phyloP scores from a whole-genome alignment of 192 early-diverging fungal species.

The Coemansia sp. region DNA sequence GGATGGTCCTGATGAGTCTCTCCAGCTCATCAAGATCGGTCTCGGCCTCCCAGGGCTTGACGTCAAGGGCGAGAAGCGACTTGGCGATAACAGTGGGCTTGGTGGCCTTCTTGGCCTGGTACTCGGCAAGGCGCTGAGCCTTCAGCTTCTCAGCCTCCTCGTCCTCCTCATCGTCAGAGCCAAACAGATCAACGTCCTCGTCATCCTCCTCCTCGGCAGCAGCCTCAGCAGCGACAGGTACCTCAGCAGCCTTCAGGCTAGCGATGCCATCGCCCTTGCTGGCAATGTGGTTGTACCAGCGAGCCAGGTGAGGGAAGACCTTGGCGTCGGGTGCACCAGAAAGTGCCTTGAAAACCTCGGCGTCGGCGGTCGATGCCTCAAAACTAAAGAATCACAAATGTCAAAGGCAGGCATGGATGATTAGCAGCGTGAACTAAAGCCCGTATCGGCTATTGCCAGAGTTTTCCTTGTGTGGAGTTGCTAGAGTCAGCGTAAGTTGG shows the following conservation, averaged over 20 bases:
- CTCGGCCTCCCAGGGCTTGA: conserved; percentile 99
- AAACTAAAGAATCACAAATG: conserved; percentile 43
- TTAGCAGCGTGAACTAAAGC: conserved; percentile 8
- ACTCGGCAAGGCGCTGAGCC: conserved; percentile 86
- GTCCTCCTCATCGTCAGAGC: conserved; percentile 87
- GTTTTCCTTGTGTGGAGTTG: not conserved
- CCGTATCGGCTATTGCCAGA: not conserved
- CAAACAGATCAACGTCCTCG: conserved; percentile 95
- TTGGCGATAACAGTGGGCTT: conserved; percentile 87
- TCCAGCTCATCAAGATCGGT: conserved; percentile 83
- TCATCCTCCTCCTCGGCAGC: conserved; percentile 79
- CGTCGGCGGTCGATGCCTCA: conserved; percentile 82
- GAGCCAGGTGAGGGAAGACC: conserved; percentile 83
- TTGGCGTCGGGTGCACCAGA: conserved; percentile 69
- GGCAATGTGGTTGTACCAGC: conserved; percentile 96
- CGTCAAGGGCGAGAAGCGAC: conserved; percentile 88
- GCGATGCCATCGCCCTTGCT: conserved; percentile 42
- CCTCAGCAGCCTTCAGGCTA: conserved; percentile 47
- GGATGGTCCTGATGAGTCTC: conserved; percentile 68
- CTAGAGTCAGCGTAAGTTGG: conserved; percentile 34
- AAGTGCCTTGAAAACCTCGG: conserved; percentile 81
- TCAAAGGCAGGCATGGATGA: not conserved
- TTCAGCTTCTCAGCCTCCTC: conserved; percentile 88
- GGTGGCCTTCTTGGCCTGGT: conserved; percentile 86
- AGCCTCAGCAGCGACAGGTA: conserved; percentile 61